These are phyloP conservation scores for Moelleriella libera DNA, from an alignment of 2,329 filamentous ascomycete genomes.

Conservation along the genomic window DNA sequence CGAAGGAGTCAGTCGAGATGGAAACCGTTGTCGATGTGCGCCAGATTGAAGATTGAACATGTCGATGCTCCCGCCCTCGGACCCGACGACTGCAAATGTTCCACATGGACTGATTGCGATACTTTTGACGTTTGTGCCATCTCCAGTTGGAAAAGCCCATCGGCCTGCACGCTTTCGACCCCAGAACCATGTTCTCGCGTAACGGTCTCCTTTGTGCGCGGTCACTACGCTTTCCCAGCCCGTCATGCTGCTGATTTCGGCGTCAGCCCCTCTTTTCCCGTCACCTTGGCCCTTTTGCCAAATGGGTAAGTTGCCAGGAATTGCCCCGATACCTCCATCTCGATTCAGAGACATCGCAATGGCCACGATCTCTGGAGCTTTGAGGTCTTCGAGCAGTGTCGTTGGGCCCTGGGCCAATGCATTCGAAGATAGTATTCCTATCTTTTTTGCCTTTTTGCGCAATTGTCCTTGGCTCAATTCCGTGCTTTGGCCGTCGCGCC, in stretches of 20 bases:
- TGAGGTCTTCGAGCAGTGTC: constrained; percentile 58
- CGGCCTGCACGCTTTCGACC: constrained; percentile 82
- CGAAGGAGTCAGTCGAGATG: constrained; percentile 59
- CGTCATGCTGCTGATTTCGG: constrained; percentile 61
- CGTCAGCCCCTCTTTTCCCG: constrained; percentile 45
- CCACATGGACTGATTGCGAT: constrained; percentile 85
- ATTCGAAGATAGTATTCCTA: constrained; percentile 51
- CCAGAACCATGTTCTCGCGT: constrained; percentile 96
- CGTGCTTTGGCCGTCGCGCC: constrained; percentile 83
- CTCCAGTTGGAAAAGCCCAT: constrained; percentile 82
- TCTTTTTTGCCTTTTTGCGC: constrained; percentile 78
- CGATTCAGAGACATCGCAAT: constrained; percentile 87
- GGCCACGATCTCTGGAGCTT: constrained; percentile 81
- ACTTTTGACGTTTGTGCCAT: constrained; percentile 69
- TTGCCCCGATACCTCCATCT: constrained; percentile 82
- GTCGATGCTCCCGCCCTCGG: constrained; percentile 68
- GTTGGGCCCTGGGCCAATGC: constrained; percentile 44
- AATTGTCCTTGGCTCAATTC: constrained; percentile 87
- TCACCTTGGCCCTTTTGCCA: constrained; percentile 68
- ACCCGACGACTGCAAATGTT: constrained; percentile 85
- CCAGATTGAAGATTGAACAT: constrained; percentile 98
- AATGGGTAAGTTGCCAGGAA: constrained; percentile 62
- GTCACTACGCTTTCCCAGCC: constrained; percentile 97
- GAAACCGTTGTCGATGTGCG: constrained; percentile 74
- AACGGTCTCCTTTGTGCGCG: constrained; percentile 72